Evolutionary conservation across 495 filamentous ascomycete species (phyloP).

Genomic region (Xylaria bambusicola): DNA sequence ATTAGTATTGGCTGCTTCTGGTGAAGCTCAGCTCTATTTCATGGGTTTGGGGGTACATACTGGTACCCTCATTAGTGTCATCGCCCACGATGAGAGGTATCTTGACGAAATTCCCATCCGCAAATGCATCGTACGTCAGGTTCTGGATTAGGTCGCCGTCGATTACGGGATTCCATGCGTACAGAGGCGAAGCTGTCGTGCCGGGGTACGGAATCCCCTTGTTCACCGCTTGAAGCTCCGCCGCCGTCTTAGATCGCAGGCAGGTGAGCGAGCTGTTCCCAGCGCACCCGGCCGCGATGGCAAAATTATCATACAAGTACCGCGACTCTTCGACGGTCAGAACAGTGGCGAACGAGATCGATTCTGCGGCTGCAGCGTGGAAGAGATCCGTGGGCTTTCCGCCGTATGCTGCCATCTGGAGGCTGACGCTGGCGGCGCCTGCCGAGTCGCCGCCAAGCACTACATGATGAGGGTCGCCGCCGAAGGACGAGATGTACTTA

Average conservation of each 20-base stretch:
- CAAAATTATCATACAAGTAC: constrained; percentile 65
- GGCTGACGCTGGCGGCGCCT: constrained; percentile 50
- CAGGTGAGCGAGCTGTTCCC: constrained; percentile 54
- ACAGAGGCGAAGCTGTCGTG: constrained; percentile 50
- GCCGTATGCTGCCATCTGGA: constrained; percentile 36
- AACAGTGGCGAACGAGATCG: constrained; percentile 64
- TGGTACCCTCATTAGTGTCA: constrained; percentile 69
- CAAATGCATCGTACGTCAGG: constrained; percentile 61
- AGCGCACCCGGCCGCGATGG: constrained; percentile 56
- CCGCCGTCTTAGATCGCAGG: constrained; percentile 54
- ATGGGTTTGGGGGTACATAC: not conserved
- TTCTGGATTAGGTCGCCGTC: constrained; percentile 62
- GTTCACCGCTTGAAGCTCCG: constrained; percentile 55
- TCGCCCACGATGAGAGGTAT: constrained; percentile 73
- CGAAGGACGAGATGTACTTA: constrained; percentile 65
- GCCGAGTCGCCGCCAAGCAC: constrained; percentile 71
- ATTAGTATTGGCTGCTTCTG: not conserved
- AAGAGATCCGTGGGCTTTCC: constrained; percentile 58
- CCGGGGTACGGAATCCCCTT: constrained; percentile 57
- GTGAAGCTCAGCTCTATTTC: too few species aligned
- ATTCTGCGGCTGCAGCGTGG: constrained; percentile 64
- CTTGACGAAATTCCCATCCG: constrained; percentile 61
- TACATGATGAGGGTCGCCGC: constrained; percentile 62
- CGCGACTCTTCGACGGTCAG: constrained; percentile 61
- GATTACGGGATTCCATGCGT: constrained; percentile 60